Evolutionary conservation across 345 rosid species (phyloP), one percentile per base, ranked within the genome.

Genomic region (Eucalyptus regnans): DNA sequence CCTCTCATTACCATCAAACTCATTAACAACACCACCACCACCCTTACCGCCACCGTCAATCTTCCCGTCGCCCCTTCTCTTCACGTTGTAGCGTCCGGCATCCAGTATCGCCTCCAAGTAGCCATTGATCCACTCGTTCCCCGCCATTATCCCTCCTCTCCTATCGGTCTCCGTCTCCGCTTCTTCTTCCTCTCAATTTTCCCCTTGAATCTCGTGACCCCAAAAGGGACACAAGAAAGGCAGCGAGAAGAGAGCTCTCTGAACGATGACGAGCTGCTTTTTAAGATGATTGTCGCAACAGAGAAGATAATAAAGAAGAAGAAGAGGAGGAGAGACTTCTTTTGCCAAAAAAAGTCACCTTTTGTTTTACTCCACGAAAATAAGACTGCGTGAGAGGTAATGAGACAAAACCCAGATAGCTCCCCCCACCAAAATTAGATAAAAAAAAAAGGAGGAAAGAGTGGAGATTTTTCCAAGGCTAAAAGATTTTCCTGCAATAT

Each of bases 61-160:
- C 90, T 93, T 94, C 86, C 94, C 95, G 90, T 93, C 95, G 41
- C 91, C 88, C 89, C 88, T 91, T 89, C 93, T 85, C 90, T 93
- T 94, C 86, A 92, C 94, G 90, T 33, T 76, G 90, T 93, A 90
- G 52, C 93, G 93, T 88, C 99, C 99, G 88, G 89, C 98, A 71
- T 96, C 99, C 85, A 96, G 92, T 50, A 96, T 96, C 23, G 99
- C 99, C 91, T 96, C 98, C 90, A 96, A 93, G 90, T 96, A 96
- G 68, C 99, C 96, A 87, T 96, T 96, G 89, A 96, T 96, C 99
- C 99, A 96, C 58, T 96, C 99, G 89, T 96, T 96, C 91, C 96
- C 90, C 23, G 99, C 99, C 97, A 95, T 95, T 91, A 86, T 93
- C 91, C 49, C 62, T 86, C 86, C 56, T 8, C 86, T 52, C 58